Evolutionary conservation across 2,329 filamentous ascomycete genomes (phyloP).

Genomic region (Colletotrichum godetiae): DNA sequence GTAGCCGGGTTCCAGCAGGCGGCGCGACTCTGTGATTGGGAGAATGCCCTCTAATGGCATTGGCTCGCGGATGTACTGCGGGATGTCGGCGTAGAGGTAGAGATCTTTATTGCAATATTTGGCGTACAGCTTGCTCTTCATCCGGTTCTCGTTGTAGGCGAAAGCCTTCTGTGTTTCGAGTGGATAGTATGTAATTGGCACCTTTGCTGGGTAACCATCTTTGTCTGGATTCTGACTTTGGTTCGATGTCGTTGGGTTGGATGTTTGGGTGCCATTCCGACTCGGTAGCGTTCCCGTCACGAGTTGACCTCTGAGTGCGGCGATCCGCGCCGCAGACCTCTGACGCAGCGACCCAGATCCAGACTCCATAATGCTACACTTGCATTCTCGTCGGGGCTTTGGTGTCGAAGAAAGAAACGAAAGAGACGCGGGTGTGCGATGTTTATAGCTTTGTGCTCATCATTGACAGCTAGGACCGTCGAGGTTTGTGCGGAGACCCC

Average conservation of each 20-base stretch:
- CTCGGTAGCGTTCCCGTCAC: not conserved
- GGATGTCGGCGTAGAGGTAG: constrained; percentile 27
- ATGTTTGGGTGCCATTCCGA: not conserved
- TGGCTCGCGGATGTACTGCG: constrained; percentile 21
- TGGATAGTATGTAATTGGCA: constrained; percentile 28
- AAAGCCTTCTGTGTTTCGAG: constrained; percentile 18
- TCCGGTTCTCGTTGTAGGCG: constrained; percentile 18
- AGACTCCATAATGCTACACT: not conserved
- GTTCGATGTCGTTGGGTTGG: not conserved
- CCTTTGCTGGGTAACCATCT: constrained; percentile 25
- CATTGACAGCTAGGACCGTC: not conserved
- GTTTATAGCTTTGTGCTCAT: not conserved
- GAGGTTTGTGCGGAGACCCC: not conserved
- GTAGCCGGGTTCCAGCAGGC: constrained; percentile 25
- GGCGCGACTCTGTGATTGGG: not conserved
- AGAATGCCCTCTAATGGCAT: constrained; percentile 19
- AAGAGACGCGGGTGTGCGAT: no score
- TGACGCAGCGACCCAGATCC: not conserved
- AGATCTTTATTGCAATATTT: constrained; percentile 21
- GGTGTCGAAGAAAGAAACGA: not conserved
- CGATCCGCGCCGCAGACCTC: constrained; percentile 3
- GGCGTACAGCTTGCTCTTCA: constrained; percentile 23
- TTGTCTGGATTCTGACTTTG: constrained; percentile 10
- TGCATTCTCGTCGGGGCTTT: not conserved
- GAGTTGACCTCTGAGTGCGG: constrained; percentile 5